A percentile compares a stretch with the other conserved stretches of the same genome.
Evolutionary conservation across 2,329 filamentous ascomycete species (phyloP).

Genomic region (Verticillium isaacii): DNA sequence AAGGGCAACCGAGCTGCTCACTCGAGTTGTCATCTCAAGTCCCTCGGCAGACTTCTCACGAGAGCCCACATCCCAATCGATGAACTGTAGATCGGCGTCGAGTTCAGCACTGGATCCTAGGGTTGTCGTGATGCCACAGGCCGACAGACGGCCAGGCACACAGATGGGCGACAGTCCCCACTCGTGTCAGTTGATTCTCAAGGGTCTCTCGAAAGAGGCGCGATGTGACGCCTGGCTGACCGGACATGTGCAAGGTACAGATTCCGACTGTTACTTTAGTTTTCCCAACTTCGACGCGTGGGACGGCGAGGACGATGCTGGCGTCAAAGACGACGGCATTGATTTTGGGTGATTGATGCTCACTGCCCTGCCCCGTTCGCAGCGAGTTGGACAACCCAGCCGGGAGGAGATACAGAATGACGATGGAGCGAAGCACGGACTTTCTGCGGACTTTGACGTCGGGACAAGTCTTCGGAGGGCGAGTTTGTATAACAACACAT

Average conservation of each 20-base stretch:
- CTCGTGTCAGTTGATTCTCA: constrained; percentile 6
- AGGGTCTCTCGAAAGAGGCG: neutral
- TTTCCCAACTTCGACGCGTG: constrained; percentile 71
- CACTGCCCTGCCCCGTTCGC: too few relatives aligned
- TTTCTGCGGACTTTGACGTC: too few relatives aligned
- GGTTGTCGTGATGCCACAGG: constrained; percentile 22
- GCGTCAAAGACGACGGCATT: neutral
- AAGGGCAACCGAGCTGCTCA: constrained; percentile 50
- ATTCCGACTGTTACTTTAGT: constrained; percentile 56
- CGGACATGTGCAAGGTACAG: constrained; percentile 9
- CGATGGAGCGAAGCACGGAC: too few relatives aligned
- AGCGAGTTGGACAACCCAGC: too few relatives aligned
- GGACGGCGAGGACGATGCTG: constrained; percentile 28
- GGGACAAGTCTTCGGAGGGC: too few relatives aligned
- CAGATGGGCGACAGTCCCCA: constrained; percentile 3
- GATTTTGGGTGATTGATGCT: neutral
- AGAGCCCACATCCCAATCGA: constrained; percentile 21
- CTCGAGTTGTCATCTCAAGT: constrained; percentile 44
- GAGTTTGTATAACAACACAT: too few relatives aligned
- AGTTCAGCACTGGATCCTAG: constrained; percentile 30
- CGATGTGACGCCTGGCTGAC: neutral
- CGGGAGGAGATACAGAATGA: too few relatives aligned
- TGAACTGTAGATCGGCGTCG: constrained; percentile 22
- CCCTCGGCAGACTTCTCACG: constrained; percentile 7
- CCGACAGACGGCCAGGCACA: constrained; percentile 6